Base-by-base conservation (phyloP, 495 filamentous ascomycete genomes). In the Amniculicola lignicola region DNA sequence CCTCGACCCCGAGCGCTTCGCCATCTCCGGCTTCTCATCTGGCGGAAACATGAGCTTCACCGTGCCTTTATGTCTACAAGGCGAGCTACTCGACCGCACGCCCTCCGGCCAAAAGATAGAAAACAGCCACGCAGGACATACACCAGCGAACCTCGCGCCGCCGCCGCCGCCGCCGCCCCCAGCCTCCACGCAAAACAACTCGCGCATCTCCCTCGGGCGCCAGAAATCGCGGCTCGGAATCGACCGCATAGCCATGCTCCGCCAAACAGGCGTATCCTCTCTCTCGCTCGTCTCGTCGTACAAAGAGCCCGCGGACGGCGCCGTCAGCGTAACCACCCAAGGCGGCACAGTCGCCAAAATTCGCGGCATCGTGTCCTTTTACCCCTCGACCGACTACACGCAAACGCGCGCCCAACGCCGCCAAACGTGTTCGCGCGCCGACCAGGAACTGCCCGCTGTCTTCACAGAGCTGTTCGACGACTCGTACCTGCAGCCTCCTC, bases 391-490 rank as follows among this genome's bases (percentile, higher is more conserved):
- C 15, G 92, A 96, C 69, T 94, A 90, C 69, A 86, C 89, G 1
- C 73, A 82, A 12, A 81, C 83, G 0, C 84, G 92, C 4, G 29
- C 29, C 9, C 79, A 85, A 44, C 86, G 88, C n/a, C 82, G 89
- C 10, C 75, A 77, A 0, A 81, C 79, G 39, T 83, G 79, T 63
- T 24, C 66, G 2, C 79, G 83, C 31, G 84, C 85, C 0, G 81
- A 90, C 39, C 86, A 87, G 57, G 83, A 86, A 7, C 77, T 95
- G 1, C 85, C 89, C 2, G 69, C 78, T 3, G 75, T 85, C 41
- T 82, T 95, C 65, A 92, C 88, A 3, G 77, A 81, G 38, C 82
- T 96, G n/a, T 95, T 95, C 61, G 91, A 96, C 60, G 83, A 84
- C 28, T 79, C 84, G 2, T 95, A 95, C 69, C 75, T 95, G 0